phyloP scores from a whole-genome alignment of 306 rosid genomes.

The Pyrus betulifolia region DNA sequence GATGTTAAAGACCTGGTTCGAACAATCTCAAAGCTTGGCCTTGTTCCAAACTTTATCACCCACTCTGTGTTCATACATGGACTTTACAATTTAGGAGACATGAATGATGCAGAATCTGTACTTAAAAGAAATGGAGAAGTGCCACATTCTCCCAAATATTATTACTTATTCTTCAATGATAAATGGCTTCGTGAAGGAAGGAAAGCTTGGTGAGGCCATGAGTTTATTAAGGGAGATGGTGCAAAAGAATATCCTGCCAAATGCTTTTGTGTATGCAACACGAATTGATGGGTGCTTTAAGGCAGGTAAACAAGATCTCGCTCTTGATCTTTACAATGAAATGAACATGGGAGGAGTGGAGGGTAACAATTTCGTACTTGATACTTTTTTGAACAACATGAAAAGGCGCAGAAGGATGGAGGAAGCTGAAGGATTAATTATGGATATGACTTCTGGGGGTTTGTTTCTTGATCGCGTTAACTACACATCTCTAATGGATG shows the following conservation, averaged over 20 bases:
- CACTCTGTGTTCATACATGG: constrained; percentile 66
- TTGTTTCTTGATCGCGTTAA: constrained; percentile 60
- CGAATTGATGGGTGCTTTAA: constrained; percentile 55
- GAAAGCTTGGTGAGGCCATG: constrained; percentile 64
- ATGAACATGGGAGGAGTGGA: constrained; percentile 58
- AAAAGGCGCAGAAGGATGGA: constrained; percentile 61
- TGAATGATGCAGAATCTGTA: constrained; percentile 46
- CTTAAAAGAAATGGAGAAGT: constrained; percentile 55
- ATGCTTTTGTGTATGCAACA: constrained; percentile 56
- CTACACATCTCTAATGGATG: constrained; percentile 76
- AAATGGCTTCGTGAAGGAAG: constrained; percentile 67
- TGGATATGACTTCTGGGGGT: constrained; percentile 55
- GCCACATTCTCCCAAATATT: constrained; percentile 48
- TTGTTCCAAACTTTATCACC: constrained; percentile 60
- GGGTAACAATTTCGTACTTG: constrained; percentile 52
- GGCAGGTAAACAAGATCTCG: constrained; percentile 55
- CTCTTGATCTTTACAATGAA: constrained; percentile 58
- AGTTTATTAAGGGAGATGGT: constrained; percentile 50
- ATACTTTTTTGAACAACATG: constrained; percentile 68
- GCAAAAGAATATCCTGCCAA: constrained; percentile 48
- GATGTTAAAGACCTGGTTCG: constrained; percentile 57
- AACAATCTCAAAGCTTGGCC: constrained; percentile 43
- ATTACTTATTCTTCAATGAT: constrained; percentile 69
- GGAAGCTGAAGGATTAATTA: constrained; percentile 49
- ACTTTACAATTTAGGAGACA: constrained; percentile 65